Evolutionary conservation across 176 grass and related monocot genomes (phyloP), one percentile per base, ranked within the genome.

Genomic region (Carex cristatella): DNA sequence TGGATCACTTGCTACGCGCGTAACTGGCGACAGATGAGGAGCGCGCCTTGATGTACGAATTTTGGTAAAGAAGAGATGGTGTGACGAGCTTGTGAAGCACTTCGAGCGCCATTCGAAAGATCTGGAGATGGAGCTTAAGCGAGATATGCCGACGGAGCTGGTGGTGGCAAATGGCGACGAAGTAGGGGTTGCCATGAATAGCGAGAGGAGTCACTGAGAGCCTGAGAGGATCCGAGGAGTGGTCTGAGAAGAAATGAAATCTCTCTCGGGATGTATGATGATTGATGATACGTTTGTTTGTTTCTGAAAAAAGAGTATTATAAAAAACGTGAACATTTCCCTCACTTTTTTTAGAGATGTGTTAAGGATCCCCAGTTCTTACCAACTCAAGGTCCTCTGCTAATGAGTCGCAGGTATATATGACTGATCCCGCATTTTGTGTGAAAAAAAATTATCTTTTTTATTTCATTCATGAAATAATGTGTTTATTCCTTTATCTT

Each of bases 1-100:
- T 60, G 79, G 86, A 90, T 94, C 92, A 84, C 90, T 94, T 74
- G 90, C 90, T 80, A 94, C 87, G 61, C 88, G 86, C 74, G 90
- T 84, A 68, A 84, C 84, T 57, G 78, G 80, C 46, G 88, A 12
- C 23, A 81, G 46, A 31, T 74, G 27, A 48, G 38, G 42, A 48
- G 44, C 27, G 19, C 46, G 81, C 62, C 81, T 61, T 15, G 81
- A 68, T 8, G 37, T 51, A 7, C 58, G 37, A 48, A 33, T 31
- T 33, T 76, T 67, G 42, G 81, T 54, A n/a, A 75, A 86, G 14
- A 62, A 77, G 65, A 51, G 78, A 27, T 55, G 37, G 12, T 16
- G 53, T 5, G 44, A 74, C 5, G 70, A 51, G 44, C 70, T 74
- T 53, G 74, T 5, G 7, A 35, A 18, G 74, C 51, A 79, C 12